A percentile compares a stretch with the other conserved stretches of the same genome.
Conservation (phyloP, 208 protist genomes). For the Wallacemonas sp. region DNA sequence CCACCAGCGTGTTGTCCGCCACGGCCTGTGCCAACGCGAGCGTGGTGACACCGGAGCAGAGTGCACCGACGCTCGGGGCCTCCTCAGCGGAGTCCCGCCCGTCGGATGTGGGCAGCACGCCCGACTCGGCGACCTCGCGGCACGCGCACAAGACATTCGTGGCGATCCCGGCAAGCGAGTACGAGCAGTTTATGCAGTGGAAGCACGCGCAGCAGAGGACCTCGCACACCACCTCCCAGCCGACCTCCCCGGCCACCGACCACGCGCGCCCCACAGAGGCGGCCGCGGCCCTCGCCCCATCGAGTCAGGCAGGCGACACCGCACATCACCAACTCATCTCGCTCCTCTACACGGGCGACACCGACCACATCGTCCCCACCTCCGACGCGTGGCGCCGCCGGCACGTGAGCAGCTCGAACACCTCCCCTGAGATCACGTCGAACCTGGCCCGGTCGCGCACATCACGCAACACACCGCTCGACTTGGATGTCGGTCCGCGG, state of each 20-base stretch:
- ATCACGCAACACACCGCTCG: slow-evolving; percentile 8
- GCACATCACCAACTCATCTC: background rate
- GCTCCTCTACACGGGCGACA: background rate
- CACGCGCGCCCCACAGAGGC: too few relatives aligned
- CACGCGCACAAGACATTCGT: background rate
- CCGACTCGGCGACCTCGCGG: too few relatives aligned
- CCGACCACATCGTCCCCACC: background rate
- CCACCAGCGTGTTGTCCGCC: too few relatives aligned
- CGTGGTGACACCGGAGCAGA: too few relatives aligned
- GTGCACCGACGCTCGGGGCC: too few relatives aligned
- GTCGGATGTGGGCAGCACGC: background rate
- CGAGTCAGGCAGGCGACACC: too few relatives aligned
- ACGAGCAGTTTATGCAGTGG: background rate
- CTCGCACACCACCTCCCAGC: too few relatives aligned
- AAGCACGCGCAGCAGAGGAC: background rate
- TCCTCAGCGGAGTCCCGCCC: too few relatives aligned
- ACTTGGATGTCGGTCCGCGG: background rate
- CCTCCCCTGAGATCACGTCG: background rate
- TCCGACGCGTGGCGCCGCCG: background rate
- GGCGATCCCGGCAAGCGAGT: background rate
- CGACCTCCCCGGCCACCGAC: too few relatives aligned
- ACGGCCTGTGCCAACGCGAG: too few relatives aligned
- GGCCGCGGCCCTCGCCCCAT: too few relatives aligned
- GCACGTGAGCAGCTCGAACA: background rate
- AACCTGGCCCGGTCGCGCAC: slow-evolving; percentile 2